Evolutionary conservation across 768 basidiomycete genomes (phyloP).

Genomic region (Termitomyces sp.): DNA sequence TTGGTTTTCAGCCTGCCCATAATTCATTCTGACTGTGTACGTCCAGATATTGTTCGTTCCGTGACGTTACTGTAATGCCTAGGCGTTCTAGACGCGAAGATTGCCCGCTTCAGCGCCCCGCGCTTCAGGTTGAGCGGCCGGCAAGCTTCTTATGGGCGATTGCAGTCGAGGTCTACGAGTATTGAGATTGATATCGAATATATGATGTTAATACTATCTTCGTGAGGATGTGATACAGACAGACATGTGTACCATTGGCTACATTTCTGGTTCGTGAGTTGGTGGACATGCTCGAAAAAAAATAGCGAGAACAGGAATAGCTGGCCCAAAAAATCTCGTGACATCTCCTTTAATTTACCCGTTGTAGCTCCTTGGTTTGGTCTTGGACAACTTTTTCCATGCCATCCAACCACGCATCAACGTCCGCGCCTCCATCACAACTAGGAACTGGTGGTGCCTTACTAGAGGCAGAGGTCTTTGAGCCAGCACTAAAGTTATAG

Average conservation of each 20-base stretch:
- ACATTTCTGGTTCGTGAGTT: neutral
- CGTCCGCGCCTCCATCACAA: conserved; percentile 31
- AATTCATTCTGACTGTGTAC: neutral
- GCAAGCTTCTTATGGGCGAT: neutral
- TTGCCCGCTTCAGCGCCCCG: neutral
- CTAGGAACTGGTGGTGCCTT: neutral
- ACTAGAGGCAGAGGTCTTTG: conserved; percentile 3
- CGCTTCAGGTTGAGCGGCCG: neutral
- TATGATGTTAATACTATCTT: neutral
- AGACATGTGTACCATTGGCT: neutral
- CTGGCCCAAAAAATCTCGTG: neutral
- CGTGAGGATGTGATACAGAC: neutral
- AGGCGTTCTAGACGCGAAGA: neutral
- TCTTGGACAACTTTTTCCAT: conserved; percentile 76
- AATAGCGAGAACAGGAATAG: neutral
- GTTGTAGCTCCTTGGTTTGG: conserved; percentile 52
- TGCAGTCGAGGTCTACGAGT: neutral
- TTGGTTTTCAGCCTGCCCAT: neutral
- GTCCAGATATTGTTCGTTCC: neutral
- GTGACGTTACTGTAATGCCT: neutral
- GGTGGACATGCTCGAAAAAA: neutral
- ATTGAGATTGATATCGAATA: neutral
- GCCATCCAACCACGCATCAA: conserved; percentile 80
- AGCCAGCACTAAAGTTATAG: conserved; percentile 3
- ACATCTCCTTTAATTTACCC: conserved; percentile 29